Evolutionary conservation across 306 rosid species (phyloP).

Genomic region (Quercus suber): DNA sequence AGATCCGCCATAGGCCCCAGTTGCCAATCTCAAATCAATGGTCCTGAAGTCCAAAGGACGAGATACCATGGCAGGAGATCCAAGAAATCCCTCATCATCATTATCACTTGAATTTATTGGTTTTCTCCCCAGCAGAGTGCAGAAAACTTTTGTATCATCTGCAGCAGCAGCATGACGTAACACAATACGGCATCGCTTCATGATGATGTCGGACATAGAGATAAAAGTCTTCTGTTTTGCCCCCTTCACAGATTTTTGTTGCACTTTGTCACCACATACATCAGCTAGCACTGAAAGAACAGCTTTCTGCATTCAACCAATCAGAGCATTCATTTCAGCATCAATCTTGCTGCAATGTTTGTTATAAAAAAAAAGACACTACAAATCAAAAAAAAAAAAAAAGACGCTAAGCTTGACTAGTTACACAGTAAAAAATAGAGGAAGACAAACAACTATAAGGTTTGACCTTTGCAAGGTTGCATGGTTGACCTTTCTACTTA

Average conservation of each 20-base stretch:
- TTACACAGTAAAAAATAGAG: slow-evolving; percentile 9
- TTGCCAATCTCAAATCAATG: slow-evolving; percentile 85
- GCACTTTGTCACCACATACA: slow-evolving; percentile 45
- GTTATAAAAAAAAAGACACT: background rate
- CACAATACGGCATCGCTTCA: slow-evolving; percentile 90
- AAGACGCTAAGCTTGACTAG: background rate
- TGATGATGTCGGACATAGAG: slow-evolving; percentile 67
- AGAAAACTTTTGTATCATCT: slow-evolving; percentile 83
- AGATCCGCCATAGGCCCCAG: slow-evolving; percentile 86
- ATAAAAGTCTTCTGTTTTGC: slow-evolving; percentile 56
- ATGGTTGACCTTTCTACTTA: background rate
- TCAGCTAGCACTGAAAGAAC: slow-evolving; percentile 81
- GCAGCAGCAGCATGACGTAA: slow-evolving; percentile 84
- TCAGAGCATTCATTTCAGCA: slow-evolving; percentile 36
- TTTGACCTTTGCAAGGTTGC: background rate
- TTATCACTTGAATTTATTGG: slow-evolving; percentile 79
- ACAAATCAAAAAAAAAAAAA: background rate
- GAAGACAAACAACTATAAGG: background rate
- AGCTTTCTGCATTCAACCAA: slow-evolving; percentile 80
- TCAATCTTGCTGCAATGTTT: slow-evolving; percentile 7
- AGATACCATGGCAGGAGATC: slow-evolving; percentile 89
- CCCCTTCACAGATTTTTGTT: slow-evolving; percentile 54
- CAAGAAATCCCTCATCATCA: slow-evolving; percentile 98
- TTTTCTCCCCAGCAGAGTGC: slow-evolving; percentile 95
- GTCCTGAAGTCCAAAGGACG: slow-evolving; percentile 97